Evolutionary conservation across 495 filamentous ascomycete genomes (phyloP).

Genomic region (Penicillium roqueforti): DNA sequence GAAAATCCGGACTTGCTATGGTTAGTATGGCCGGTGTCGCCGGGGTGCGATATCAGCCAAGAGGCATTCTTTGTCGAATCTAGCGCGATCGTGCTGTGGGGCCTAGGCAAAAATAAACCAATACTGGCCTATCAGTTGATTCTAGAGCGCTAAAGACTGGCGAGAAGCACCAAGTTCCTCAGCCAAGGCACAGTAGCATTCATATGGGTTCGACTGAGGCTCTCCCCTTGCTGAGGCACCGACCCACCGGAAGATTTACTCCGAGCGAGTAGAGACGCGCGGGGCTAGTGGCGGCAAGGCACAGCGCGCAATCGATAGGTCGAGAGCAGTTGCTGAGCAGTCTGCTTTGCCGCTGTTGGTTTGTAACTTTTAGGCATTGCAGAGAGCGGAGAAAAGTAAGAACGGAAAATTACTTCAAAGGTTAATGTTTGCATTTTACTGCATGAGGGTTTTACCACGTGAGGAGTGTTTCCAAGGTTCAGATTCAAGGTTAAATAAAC

Average conservation of each 20-base stretch:
- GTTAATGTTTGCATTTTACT: neutral
- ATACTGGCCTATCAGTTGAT: slow-evolving; percentile 13
- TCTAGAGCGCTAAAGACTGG: slow-evolving; percentile 11
- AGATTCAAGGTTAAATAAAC: neutral
- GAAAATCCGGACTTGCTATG: neutral
- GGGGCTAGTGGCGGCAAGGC: slow-evolving; percentile 33
- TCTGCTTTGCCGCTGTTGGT: slow-evolving; percentile 35
- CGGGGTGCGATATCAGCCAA: slow-evolving; percentile 3
- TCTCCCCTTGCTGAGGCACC: slow-evolving; percentile 7
- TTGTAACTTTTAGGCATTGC: neutral
- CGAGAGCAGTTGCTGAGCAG: slow-evolving; percentile 4
- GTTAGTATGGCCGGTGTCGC: slow-evolving; percentile 1
- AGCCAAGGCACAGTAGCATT: slow-evolving; percentile 12
- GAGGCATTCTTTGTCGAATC: neutral
- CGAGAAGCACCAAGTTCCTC: slow-evolving; percentile 9
- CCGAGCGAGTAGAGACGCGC: slow-evolving; percentile 17
- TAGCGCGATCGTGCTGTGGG: slow-evolving; percentile 8
- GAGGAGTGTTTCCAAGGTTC: neutral
- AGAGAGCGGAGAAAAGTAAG: neutral
- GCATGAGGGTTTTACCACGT: slow-evolving; percentile 3
- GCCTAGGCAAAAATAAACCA: neutral
- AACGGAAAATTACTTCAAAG: neutral
- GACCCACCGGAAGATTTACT: slow-evolving; percentile 16
- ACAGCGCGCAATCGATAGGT: slow-evolving; percentile 26
- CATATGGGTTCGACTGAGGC: slow-evolving; percentile 8